These are phyloP conservation scores for Salvia sclarea DNA, from an alignment of 305 asterid genomes.

Conservation along the genomic window DNA sequence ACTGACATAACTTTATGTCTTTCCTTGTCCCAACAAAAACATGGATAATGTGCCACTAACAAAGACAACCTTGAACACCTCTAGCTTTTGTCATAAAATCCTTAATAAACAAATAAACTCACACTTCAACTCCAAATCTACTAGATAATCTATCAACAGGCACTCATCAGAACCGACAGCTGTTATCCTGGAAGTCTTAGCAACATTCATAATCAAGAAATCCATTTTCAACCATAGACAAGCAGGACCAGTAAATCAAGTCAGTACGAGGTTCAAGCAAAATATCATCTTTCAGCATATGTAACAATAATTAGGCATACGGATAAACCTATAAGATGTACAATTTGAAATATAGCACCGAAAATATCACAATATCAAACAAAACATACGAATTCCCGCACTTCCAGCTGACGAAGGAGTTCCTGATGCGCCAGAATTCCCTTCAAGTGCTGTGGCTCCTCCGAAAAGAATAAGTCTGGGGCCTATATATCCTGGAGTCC, in stretches of 20 bases:
- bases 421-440: slow-evolving; percentile 87
- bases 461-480: slow-evolving; percentile 90
- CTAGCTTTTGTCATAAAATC: slow-evolving; percentile 14
- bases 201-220: slow-evolving; percentile 13
- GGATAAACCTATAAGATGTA: slow-evolving; percentile 16
- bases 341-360: neutral
- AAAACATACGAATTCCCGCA: slow-evolving; percentile 91
- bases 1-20: slow-evolving; percentile 8
- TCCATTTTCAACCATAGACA: slow-evolving; percentile 21
- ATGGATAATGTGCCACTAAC: slow-evolving; percentile 20
- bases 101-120: slow-evolving; percentile 12
- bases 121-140: slow-evolving; percentile 21
- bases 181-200: slow-evolving; percentile 11
- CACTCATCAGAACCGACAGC: slow-evolving; percentile 17
- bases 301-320: slow-evolving; percentile 1
- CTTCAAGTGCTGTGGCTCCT: slow-evolving; percentile 97
- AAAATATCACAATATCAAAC: slow-evolving; percentile 14
- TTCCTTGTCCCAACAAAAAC: slow-evolving; percentile 17
- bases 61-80: slow-evolving; percentile 18
- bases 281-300: slow-evolving; percentile 23
- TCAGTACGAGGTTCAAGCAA: slow-evolving; percentile 17
- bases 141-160: slow-evolving; percentile 7
- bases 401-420: slow-evolving; percentile 98
- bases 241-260: slow-evolving; percentile 20
- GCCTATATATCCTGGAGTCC: slow-evolving; percentile 76